A percentile compares a stretch with the other conserved stretches of the same genome.
Conservation (phyloP, 2,329 filamentous ascomycete species). For the Aspergillus viridinutans region DNA sequence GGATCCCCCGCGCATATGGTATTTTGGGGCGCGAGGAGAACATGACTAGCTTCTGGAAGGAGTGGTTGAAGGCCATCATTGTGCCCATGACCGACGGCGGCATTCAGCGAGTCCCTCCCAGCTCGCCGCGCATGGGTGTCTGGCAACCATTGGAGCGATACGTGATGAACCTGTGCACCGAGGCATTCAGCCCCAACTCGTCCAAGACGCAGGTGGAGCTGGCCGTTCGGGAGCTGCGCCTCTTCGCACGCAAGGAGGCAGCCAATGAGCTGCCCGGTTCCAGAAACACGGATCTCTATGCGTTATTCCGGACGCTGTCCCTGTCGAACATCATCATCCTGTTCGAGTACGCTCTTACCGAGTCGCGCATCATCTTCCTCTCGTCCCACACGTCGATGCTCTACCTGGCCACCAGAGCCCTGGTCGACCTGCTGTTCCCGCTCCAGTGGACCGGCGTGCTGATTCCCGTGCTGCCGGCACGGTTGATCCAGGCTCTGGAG, state of each 20-base stretch:
- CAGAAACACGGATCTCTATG: conserved; percentile 86
- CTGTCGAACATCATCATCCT: conserved; percentile 88
- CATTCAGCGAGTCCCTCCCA: conserved; percentile 76
- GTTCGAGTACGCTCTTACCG: conserved; percentile 87
- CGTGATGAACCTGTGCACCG: conserved; percentile 92
- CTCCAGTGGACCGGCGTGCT: conserved; percentile 91
- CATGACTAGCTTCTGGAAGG: conserved; percentile 93
- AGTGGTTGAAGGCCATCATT: conserved; percentile 91
- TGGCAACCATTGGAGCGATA: conserved; percentile 98
- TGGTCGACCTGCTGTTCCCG: conserved; percentile 81
- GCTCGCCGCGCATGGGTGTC: conserved; percentile 82
- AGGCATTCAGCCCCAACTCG: conserved; percentile 84
- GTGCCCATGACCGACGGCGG: conserved; percentile 92
- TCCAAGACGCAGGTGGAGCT: conserved; percentile 96
- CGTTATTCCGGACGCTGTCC: conserved; percentile 82
- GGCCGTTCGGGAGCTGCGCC: conserved; percentile 77
- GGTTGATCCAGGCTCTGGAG: conserved; percentile 84
- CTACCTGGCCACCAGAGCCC: conserved; percentile 83
- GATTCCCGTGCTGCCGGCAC: conserved; percentile 83
- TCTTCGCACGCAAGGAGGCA: conserved; percentile 92
- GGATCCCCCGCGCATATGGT: conserved; percentile 91
- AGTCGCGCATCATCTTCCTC: conserved; percentile 92
- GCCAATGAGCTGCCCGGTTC: conserved; percentile 89
- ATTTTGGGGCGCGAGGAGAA: conserved; percentile 80
- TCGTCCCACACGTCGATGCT: conserved; percentile 97